Conservation (phyloP, 2,329 filamentous ascomycete species). For the Dryadomyces quercivorus region DNA sequence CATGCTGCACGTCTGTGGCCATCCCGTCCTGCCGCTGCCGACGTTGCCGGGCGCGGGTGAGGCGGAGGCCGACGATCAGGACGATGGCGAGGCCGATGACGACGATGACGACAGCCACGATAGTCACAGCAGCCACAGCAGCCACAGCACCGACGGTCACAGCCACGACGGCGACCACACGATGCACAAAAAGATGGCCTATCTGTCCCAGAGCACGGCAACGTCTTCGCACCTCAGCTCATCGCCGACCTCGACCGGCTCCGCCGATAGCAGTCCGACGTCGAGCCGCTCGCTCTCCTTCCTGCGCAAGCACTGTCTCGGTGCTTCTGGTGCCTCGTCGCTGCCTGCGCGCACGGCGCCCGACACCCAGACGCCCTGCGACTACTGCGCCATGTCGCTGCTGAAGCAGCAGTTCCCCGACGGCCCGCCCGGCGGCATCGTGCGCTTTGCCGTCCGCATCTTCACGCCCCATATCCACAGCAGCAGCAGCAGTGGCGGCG, state of each 20-base stretch:
- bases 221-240: not conserved
- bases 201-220: not conserved
- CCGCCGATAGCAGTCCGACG: not conserved
- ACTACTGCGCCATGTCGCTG: not conserved
- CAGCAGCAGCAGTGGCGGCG: not conserved
- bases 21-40: conserved; percentile 19
- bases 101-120: not conserved
- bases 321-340: not conserved
- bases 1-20: conserved; percentile 20
- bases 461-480: not conserved
- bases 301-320: not conserved
- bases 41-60: too few species aligned
- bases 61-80: not conserved
- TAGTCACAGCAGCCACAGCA: not conserved
- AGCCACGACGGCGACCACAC: not conserved
- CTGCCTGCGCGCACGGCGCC: not conserved
- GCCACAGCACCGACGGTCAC: not conserved
- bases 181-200: not conserved
- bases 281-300: not conserved
- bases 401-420: not conserved
- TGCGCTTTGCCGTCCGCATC: not conserved
- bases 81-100: not conserved
- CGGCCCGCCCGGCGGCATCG: not conserved
- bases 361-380: not conserved
- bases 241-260: not conserved